phyloP scores from a whole-genome alignment of 441 rosid species.

The Metrosideros polymorpha region DNA sequence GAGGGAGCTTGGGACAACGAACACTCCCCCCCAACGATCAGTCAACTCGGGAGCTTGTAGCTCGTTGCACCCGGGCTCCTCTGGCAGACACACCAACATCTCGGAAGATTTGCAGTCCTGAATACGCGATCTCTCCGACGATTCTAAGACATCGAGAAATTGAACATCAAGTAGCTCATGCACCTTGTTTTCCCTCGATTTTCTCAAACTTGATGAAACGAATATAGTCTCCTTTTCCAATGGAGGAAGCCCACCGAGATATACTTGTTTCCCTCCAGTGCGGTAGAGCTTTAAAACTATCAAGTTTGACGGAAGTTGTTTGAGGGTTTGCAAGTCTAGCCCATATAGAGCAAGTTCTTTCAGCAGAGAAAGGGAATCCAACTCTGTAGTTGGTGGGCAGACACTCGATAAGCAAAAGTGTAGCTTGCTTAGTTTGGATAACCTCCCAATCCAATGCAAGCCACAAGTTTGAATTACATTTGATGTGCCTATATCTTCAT shows the following conservation, averaged over 20 bases:
- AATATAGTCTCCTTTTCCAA: background rate
- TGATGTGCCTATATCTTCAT: fast-evolving
- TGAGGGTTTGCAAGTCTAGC: too few species aligned
- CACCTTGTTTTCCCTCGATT: background rate
- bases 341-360: too few species aligned
- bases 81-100: background rate
- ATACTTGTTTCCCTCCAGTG: background rate
- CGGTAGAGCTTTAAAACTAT: background rate
- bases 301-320: too few species aligned
- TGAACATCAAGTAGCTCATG: background rate
- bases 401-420: too few species aligned
- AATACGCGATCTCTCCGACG: fast-evolving
- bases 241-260: background rate
- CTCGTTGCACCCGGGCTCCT: fast-evolving
- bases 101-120: background rate
- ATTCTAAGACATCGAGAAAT: background rate
- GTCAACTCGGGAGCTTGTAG: background rate
- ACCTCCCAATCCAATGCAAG: too few species aligned
- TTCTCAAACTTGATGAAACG: too few species aligned
- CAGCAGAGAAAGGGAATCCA: too few species aligned
- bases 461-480: too few species aligned
- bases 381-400: too few species aligned
- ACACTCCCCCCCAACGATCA: fast-evolving
- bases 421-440: too few species aligned
- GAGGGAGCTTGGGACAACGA: background rate